phyloP scores from a whole-genome alignment of 495 filamentous ascomycete genomes.

The Poronia punctata region DNA sequence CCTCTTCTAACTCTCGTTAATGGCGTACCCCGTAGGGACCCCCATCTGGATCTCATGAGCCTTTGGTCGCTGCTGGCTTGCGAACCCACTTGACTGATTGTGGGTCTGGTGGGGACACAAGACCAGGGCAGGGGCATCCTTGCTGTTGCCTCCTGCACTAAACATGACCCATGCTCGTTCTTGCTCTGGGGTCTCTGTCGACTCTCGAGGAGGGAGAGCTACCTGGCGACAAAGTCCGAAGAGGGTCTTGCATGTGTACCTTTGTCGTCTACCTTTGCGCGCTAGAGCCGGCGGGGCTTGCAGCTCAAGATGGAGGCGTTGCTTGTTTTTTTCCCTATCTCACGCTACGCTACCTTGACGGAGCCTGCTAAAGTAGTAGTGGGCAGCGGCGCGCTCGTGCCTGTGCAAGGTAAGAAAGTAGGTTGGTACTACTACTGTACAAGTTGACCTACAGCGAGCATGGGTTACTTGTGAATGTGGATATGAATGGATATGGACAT shows the following conservation, averaged over 20 bases:
- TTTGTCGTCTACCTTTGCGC: constrained; percentile 11
- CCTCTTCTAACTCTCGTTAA: constrained; percentile 5
- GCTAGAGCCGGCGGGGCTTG: constrained; percentile 10
- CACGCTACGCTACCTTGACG: too few species aligned
- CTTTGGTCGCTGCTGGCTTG: background rate
- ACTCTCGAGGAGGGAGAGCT: constrained; percentile 3
- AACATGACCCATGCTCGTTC: constrained; percentile 7
- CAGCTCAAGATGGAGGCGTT: constrained; percentile 8
- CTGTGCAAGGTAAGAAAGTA: too few species aligned
- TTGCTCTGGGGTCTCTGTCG: constrained; percentile 4
- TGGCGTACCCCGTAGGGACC: constrained; percentile 2
- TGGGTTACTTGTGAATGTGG: constrained; percentile 3
- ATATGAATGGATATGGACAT: constrained; percentile 13
- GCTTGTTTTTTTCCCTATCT: constrained; percentile 7
- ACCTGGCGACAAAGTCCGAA: background rate
- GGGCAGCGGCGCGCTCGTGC: too few species aligned
- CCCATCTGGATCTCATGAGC: constrained; percentile 8
- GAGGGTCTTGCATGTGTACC: constrained; percentile 13
- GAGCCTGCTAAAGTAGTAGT: too few species aligned
- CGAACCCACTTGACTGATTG: constrained; percentile 2
- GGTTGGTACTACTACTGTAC: too few species aligned
- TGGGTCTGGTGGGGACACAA: background rate
- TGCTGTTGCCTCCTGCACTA: constrained; percentile 11
- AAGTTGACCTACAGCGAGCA: too few species aligned
- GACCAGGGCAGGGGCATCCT: constrained; percentile 5